Evolutionary conservation across 1,284 basidiomycete genomes (phyloP).

Genomic region (Trichosporon ovoides): DNA sequence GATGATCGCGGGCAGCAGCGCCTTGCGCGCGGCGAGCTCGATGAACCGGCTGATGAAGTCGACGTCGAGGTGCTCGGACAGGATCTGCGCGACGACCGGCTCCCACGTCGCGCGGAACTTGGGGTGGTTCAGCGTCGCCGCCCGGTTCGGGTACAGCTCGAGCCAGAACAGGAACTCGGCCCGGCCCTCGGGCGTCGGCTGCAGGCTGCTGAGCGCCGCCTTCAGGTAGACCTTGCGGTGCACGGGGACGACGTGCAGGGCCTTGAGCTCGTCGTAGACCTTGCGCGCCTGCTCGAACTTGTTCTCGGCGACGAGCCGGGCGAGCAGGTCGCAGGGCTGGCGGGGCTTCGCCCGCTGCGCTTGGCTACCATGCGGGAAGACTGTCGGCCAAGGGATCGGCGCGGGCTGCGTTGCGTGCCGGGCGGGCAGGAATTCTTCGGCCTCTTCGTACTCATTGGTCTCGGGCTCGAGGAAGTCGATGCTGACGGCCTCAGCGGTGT

Average conservation of each 20-base stretch:
- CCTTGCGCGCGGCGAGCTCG: constrained; percentile 27
- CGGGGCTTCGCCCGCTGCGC: constrained; percentile 3
- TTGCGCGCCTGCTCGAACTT: constrained; percentile 23
- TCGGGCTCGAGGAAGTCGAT: constrained; percentile 33
- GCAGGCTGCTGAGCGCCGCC: constrained; percentile 20
- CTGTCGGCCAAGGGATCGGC: constrained; percentile 39
- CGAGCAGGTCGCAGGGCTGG: constrained; percentile 32
- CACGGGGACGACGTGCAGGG: constrained; percentile 25
- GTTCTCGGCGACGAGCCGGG: constrained; percentile 23
- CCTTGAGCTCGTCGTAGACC: constrained; percentile 31
- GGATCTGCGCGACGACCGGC: constrained; percentile 24
- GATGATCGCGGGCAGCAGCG: constrained; percentile 29
- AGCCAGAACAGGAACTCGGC: constrained; percentile 35
- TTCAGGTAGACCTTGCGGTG: constrained; percentile 30
- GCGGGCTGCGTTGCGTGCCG: constrained; percentile 1
- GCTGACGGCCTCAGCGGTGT: background rate
- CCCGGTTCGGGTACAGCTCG: constrained; percentile 36
- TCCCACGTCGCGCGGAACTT: constrained; percentile 26
- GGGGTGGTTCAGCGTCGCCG: constrained; percentile 26
- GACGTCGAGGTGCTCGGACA: constrained; percentile 21
- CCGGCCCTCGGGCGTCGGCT: constrained; percentile 12
- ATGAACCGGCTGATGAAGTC: constrained; percentile 26
- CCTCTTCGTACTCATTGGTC: constrained; percentile 28
- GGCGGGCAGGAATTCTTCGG: constrained; percentile 25
- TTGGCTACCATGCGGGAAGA: constrained; percentile 25